Base-by-base conservation (phyloP, 768 basidiomycete species). In the Kwoniella dendrophila region DNA sequence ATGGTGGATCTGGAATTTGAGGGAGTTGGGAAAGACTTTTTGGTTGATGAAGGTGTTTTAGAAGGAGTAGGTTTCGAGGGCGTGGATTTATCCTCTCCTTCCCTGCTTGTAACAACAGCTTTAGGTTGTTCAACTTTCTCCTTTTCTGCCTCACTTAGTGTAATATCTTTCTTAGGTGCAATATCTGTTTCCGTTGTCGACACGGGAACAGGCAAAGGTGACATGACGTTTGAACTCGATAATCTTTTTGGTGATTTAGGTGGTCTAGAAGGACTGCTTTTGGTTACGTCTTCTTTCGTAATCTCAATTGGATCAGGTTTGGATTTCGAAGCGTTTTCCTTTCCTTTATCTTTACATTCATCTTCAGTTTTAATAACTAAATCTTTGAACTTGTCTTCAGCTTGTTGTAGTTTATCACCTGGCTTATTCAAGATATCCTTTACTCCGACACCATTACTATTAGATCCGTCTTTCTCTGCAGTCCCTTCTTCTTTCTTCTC, bases 231-330 rank as follows among this genome's bases (percentile, higher is more conserved):
- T 10, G 58, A 12, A 20, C 27, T 59, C 6, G 58, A 59, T 36
- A 59, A 14, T 41, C 58, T 16, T 30, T 59, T 51, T 6, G 58
- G 58, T 29, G 58, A 59, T 33, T 59, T 59, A 5, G 58, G 58
- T 26, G 58, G 58, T 30, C 47, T 50, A n/a, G 48, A 49, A 7
- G 58, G 58, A 50, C 55, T 56, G 12, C 22, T 11, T 26, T 30
- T 44, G 14, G 4, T 36, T 29, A n/a, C 22, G 54, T 56, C 12
- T 10, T 45, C 47, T 12, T 45, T 44, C 55, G n/a, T 32, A 14
- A 36, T n/a, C 48, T 50, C 43, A 8, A 44, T 24, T 10, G 14
- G 18, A 2, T 3, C 20, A 24, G 29, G 29, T 16, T 10, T 14
- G 11, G 30, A 29, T 50, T 32, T 2, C 20, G 49, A 32, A 16